Base-by-base conservation (phyloP, 108 stramenopile genomes). In the Conticribra guillardii region DNA sequence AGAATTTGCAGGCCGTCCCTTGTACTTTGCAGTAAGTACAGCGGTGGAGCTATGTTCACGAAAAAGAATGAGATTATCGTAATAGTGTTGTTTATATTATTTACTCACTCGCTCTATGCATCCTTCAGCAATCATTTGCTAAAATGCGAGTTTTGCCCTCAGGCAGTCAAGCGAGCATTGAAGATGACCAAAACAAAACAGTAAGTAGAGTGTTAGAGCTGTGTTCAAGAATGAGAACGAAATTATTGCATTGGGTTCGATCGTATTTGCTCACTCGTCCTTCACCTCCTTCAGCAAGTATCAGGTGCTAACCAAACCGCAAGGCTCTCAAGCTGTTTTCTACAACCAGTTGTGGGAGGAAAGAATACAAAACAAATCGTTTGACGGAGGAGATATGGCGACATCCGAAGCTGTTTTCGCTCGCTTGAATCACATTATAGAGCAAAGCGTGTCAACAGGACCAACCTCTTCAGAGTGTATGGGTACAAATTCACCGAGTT, bases 121-220 rank as follows among this genome's bases (percentile, higher is more conserved):
- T n/a, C n/a, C n/a, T n/a, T n/a, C n/a, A n/a, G n/a, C n/a, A n/a
- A n/a, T n/a, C 76, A 78, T 56, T 45, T 79, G 11, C 47, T 71
- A 24, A 61, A 51, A 24, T 79, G 76, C 49, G 21, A 51, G 4
- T 41, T 33, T 27, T 54, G 58, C 64, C 70, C 78, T 0, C 50
- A 46, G 2, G 48, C 21, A 3, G 50, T 32, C 48, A 64, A 51
- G 31, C 48, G 63, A 15, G 29, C 67, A 56, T 33, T 76, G 46
- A 79, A 79, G 33, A n/a, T 66, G 24, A 56, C 70, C 0, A 71
- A 79, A 51, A n/a, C 60, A 14, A 54, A 24, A 18, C 78, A 79
- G 37, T 41, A 11, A 41, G 37, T 41, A 5, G 5, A 11, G 8
- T 11, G 37, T 9, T 41, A 41, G 11, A 41, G 37, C n/a, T n/a